A percentile compares a stretch with the other conserved stretches of the same genome.
Conservation (phyloP, 768 basidiomycete species). For the Boletellus ananas region DNA sequence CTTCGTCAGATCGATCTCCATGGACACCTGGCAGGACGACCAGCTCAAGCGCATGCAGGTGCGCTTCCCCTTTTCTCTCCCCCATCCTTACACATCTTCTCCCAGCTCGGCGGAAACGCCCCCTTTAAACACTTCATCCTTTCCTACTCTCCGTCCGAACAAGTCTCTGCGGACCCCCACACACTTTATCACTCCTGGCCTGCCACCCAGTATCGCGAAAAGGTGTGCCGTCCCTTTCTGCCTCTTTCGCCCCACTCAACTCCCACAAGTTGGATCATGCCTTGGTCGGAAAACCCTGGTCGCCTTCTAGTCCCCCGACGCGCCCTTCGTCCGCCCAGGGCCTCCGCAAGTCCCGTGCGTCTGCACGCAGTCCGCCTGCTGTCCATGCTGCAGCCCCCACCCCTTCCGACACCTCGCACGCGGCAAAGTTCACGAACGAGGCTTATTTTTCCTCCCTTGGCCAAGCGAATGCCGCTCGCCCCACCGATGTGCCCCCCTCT, state of each 20-base stretch:
- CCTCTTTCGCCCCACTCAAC: slow-evolving; percentile 14
- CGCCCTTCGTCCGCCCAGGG: slow-evolving; percentile 75
- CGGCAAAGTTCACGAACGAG: slow-evolving; percentile 78
- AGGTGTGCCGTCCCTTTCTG: slow-evolving; percentile 45
- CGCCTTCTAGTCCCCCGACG: slow-evolving; percentile 59
- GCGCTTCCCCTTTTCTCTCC: slow-evolving; percentile 16
- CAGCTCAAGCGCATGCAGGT: slow-evolving; percentile 92
- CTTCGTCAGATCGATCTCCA: slow-evolving; percentile 90
- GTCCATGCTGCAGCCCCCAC: slow-evolving; percentile 52
- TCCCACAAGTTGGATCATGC: slow-evolving; percentile 68
- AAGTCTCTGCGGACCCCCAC: slow-evolving; percentile 62
- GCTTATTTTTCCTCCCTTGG: slow-evolving; percentile 83
- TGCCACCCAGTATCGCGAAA: slow-evolving; percentile 91
- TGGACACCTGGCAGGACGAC: slow-evolving; percentile 95
- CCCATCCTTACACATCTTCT: slow-evolving; percentile 8
- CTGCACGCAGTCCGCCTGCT: slow-evolving; percentile 49
- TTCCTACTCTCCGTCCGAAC: slow-evolving; percentile 60
- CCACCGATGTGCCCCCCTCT: slow-evolving; percentile 80
- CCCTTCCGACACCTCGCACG: slow-evolving; percentile 39
- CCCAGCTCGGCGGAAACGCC: slow-evolving; percentile 82
- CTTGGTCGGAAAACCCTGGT: slow-evolving; percentile 74
- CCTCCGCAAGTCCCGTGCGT: slow-evolving; percentile 83
- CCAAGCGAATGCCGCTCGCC: slow-evolving; percentile 71
- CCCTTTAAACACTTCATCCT: slow-evolving; percentile 77
- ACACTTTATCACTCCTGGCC: slow-evolving; percentile 94